Conservation (phyloP, 208 protist species). For the Naegleria gruberi region DNA sequence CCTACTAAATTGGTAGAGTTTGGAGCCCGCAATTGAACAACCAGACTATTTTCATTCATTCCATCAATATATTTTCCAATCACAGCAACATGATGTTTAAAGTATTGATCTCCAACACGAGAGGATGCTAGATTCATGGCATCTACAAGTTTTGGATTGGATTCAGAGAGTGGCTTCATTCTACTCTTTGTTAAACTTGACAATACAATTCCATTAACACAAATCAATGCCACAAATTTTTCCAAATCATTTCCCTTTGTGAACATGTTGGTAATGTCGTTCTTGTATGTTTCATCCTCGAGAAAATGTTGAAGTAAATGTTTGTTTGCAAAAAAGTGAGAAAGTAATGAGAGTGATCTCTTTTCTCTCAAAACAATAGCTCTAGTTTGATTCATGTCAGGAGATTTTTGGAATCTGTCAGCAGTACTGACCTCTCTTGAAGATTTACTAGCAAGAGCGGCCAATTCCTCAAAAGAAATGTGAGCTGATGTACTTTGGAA, state of each 20-base stretch:
- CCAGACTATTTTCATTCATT: neutral
- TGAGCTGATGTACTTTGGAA: neutral
- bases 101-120: neutral
- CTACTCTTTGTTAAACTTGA: neutral
- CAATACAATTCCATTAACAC: neutral
- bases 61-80: neutral
- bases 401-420: neutral
- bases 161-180: neutral
- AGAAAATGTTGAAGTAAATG: neutral
- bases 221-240: neutral
- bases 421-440: neutral
- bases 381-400: neutral
- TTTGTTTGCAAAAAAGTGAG: neutral
- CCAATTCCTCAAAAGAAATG: neutral
- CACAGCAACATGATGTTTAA: neutral
- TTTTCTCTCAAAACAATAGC: neutral
- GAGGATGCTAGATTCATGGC: neutral
- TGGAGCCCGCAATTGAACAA: neutral
- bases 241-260: neutral
- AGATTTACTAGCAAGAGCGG: neutral
- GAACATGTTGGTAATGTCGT: neutral
- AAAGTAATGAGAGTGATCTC: neutral
- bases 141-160: neutral
- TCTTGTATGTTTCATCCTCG: neutral
- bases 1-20: neutral